Conservation (phyloP, 257 asterid genomes). For the Solanum sitiens region DNA sequence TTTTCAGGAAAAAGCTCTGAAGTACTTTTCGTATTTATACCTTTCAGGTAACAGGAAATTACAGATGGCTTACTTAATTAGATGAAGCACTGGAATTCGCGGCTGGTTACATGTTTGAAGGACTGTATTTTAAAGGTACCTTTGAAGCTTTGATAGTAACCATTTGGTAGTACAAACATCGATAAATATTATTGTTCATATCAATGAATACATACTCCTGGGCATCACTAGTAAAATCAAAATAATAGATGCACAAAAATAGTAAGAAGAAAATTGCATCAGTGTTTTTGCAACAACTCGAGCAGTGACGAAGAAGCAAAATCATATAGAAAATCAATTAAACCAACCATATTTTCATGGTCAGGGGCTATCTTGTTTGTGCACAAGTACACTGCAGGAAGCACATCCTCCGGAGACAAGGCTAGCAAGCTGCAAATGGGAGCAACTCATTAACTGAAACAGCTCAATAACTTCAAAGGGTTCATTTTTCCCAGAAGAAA, state of each 20-base stretch:
- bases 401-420: slow-evolving; percentile 80
- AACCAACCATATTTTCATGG: slow-evolving; percentile 68
- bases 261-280: neutral
- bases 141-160: neutral
- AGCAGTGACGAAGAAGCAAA: neutral
- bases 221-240: neutral
- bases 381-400: slow-evolving; percentile 85
- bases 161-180: neutral
- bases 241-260: neutral
- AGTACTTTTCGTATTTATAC: neutral
- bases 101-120: neutral
- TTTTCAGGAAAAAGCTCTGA: neutral
- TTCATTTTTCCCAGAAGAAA: neutral
- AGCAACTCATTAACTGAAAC: slow-evolving; percentile 2
- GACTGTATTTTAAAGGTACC: neutral
- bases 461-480: neutral
- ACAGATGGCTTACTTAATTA: neutral
- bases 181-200: neutral
- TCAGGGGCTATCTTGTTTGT: slow-evolving; percentile 87
- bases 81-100: neutral
- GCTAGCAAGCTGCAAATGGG: slow-evolving; percentile 60
- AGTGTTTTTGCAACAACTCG: neutral
- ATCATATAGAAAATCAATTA: slow-evolving; percentile 1
- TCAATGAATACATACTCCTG: neutral
- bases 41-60: neutral